A percentile compares a stretch with the other conserved stretches of the same genome.
These are phyloP conservation scores for Solidago caesia DNA, from an alignment of 129 eudicot species.

Conservation along the genomic window DNA sequence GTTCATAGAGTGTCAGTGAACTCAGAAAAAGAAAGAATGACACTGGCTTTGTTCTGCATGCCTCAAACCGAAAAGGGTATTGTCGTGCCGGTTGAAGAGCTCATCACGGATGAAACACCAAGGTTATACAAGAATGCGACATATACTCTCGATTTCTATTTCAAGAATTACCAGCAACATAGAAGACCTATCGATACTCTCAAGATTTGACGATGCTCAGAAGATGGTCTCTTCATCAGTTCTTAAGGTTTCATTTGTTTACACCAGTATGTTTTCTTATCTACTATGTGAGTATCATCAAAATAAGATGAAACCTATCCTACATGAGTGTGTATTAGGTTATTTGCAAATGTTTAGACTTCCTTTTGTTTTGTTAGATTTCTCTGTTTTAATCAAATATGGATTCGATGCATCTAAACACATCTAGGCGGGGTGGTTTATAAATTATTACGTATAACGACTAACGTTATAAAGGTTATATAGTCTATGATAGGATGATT, in stretches of 20 bases:
- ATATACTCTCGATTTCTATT: conserved; percentile 27
- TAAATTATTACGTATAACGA: too few species aligned
- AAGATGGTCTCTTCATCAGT: conserved; percentile 1
- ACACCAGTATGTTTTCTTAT: conserved; percentile 43
- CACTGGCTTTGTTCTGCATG: conserved; percentile 44
- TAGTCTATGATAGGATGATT: too few species aligned
- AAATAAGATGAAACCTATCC: not conserved
- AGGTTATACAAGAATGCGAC: conserved; percentile 33
- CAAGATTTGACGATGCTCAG: conserved; percentile 24
- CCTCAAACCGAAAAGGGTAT: conserved; percentile 37
- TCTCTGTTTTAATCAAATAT: too few species aligned
- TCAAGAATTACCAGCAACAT: conserved; percentile 40
- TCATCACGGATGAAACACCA: conserved; percentile 37
- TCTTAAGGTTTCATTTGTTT: not conserved
- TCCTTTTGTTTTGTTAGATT: too few species aligned
- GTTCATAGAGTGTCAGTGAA: conserved; percentile 55
- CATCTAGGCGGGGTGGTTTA: too few species aligned
- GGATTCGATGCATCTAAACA: too few species aligned
- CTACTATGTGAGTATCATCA: not conserved
- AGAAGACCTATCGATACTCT: conserved; percentile 34
- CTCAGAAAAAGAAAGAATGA: conserved; percentile 39
- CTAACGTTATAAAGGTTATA: too few species aligned
- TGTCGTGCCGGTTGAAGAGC: conserved; percentile 46
- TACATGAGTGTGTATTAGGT: too few species aligned
- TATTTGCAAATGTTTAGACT: too few species aligned